These are phyloP conservation scores for Tuctoria greenei DNA, from an alignment of 176 grass and related monocot species.

Conservation along the genomic window DNA sequence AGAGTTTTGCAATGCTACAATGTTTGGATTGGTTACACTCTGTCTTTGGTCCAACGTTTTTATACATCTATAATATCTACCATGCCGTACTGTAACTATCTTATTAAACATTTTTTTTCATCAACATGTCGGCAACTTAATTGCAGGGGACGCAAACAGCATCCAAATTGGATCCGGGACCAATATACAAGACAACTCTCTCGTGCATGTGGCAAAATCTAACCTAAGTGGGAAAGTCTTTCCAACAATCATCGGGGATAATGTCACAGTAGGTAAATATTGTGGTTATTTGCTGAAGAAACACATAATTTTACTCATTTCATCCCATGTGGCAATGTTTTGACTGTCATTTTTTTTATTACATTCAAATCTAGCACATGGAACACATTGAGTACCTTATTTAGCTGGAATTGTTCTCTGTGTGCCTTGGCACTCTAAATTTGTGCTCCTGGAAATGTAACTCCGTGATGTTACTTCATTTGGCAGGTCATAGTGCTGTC, in stretches of 20 bases:
- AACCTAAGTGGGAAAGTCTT: conserved; percentile 92
- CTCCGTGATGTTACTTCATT: conserved; percentile 20
- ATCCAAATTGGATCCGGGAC: conserved; percentile 82
- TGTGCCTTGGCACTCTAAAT: background rate
- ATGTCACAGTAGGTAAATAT: conserved; percentile 86
- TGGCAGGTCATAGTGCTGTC: conserved; percentile 86
- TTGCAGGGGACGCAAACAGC: conserved; percentile 80
- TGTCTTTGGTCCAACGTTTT: background rate
- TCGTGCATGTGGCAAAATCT: conserved; percentile 95
- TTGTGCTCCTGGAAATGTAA: background rate
- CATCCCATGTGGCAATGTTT: background rate
- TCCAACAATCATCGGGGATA: conserved; percentile 85
- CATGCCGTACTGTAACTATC: background rate
- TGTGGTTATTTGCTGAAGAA: background rate
- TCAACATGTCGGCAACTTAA: conserved; percentile 19
- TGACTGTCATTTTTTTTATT: conserved; percentile 20
- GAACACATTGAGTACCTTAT: background rate
- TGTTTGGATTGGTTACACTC: background rate
- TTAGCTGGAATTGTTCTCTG: background rate
- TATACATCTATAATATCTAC: background rate
- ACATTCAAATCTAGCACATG: background rate
- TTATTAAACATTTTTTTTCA: background rate
- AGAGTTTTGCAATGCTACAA: background rate
- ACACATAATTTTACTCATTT: background rate
- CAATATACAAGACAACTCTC: conserved; percentile 97